These are phyloP conservation scores for Botrytis fabae DNA, from an alignment of 2,329 filamentous ascomycete genomes.

Conservation along the genomic window DNA sequence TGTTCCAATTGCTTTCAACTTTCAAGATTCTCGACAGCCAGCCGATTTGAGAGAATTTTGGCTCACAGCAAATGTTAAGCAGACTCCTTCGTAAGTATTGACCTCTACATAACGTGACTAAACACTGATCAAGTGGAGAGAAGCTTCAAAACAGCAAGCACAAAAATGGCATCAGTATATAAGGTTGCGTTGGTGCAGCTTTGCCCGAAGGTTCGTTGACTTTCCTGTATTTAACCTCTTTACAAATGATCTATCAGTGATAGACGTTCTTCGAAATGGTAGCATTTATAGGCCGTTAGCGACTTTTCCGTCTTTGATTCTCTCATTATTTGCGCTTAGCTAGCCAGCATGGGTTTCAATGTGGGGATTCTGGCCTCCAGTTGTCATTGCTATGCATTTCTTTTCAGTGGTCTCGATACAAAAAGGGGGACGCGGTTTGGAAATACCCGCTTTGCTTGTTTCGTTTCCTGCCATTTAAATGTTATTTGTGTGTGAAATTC, in stretches of 20 bases:
- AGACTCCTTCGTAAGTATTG: not conserved
- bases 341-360: not conserved
- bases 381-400: not conserved
- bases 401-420: not conserved
- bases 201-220: conserved; percentile 15
- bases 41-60: not conserved
- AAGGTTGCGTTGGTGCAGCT: conserved; percentile 24
- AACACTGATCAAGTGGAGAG: not conserved
- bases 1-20: not conserved
- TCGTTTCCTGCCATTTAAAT: too few species aligned
- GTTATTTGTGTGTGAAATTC: not conserved
- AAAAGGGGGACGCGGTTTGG: fast-evolving
- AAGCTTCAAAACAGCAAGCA: not conserved
- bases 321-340: not conserved
- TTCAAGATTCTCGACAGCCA: not conserved
- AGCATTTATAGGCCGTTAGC: not conserved
- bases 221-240: not conserved
- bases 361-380: not conserved
- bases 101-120: too few species aligned
- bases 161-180: conserved; percentile 14
- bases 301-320: not conserved
- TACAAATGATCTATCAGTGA: not conserved
- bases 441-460: not conserved
- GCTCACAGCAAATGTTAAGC: too few species aligned
- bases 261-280: not conserved